Evolutionary conservation across 345 rosid genomes (phyloP).

Genomic region (Euphorbia peplus): DNA sequence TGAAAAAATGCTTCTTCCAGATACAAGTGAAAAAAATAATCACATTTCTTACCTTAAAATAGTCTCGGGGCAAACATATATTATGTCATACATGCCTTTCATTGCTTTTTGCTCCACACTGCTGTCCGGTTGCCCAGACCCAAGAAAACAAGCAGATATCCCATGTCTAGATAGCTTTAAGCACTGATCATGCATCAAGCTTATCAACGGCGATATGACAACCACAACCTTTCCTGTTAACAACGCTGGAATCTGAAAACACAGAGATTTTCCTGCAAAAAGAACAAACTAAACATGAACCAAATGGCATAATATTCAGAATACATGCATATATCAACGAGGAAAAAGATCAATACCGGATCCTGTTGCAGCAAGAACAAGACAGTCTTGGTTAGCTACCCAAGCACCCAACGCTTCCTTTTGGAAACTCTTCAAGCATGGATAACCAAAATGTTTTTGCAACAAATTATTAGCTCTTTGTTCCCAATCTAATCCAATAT

Average conservation of each 20-base stretch:
- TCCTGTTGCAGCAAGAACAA: conserved; percentile 91
- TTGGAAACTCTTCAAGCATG: conserved; percentile 65
- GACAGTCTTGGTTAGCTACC: conserved; percentile 68
- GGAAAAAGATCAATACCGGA: conserved; percentile 47
- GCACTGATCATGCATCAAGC: conserved; percentile 97
- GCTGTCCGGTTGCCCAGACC: conserved; percentile 92
- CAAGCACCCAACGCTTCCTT: conserved; percentile 76
- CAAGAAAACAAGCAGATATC: conserved; percentile 90
- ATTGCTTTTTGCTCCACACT: conserved; percentile 78
- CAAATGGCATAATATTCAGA: not conserved
- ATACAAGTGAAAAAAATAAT: not conserved
- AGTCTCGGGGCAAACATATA: conserved; percentile 91
- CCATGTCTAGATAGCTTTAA: conserved; percentile 60
- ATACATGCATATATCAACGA: conserved; percentile 1
- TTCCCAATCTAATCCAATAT: conserved; percentile 55
- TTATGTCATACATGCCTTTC: conserved; percentile 70
- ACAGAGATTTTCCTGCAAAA: conserved; percentile 72
- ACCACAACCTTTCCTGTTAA: conserved; percentile 76
- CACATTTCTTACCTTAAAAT: conserved; percentile 45
- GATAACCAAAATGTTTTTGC: conserved; percentile 49
- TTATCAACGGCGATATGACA: conserved; percentile 87
- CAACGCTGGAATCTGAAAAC: conserved; percentile 89
- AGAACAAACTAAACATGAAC: not conserved
- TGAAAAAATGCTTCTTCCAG: conserved; percentile 11
- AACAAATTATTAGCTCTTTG: conserved; percentile 41